Conservation (phyloP, 2,329 filamentous ascomycete species). For the Cladophialophora immunda region DNA sequence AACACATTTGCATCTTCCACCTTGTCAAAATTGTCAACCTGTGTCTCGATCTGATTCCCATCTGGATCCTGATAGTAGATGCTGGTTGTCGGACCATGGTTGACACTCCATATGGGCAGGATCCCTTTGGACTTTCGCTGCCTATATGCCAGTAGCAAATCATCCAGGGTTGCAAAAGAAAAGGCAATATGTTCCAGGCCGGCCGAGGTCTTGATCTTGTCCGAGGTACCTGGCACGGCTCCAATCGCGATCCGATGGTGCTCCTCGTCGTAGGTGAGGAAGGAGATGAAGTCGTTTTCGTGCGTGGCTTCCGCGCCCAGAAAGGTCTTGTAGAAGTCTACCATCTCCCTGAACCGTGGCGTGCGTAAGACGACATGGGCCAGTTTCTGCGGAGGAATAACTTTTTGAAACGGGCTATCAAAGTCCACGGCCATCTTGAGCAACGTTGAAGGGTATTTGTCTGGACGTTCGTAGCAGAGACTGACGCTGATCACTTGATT, state of each 20-base stretch:
- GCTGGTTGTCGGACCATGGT: slow-evolving; percentile 58
- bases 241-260: slow-evolving; percentile 56
- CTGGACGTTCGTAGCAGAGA: neutral
- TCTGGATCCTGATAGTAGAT: slow-evolving; percentile 62
- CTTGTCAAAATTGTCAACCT: slow-evolving; percentile 54
- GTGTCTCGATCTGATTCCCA: slow-evolving; percentile 58
- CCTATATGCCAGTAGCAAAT: slow-evolving; percentile 48
- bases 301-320: slow-evolving; percentile 17
- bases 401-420: slow-evolving; percentile 5
- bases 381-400: slow-evolving; percentile 15
- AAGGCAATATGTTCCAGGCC: slow-evolving; percentile 13
- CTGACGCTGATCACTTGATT: neutral
- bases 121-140: slow-evolving; percentile 37
- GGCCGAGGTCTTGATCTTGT: neutral
- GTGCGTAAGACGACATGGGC: slow-evolving; percentile 31
- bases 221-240: slow-evolving; percentile 38
- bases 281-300: slow-evolving; percentile 18
- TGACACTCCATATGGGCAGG: slow-evolving; percentile 53
- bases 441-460: neutral
- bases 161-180: neutral
- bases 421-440: slow-evolving; percentile 5
- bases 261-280: too few relatives aligned
- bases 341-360: slow-evolving; percentile 19
- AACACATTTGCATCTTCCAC: slow-evolving; percentile 12
- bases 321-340: slow-evolving; percentile 18